Base-by-base conservation (phyloP, 345 rosid species). In the Jatropha curcas region DNA sequence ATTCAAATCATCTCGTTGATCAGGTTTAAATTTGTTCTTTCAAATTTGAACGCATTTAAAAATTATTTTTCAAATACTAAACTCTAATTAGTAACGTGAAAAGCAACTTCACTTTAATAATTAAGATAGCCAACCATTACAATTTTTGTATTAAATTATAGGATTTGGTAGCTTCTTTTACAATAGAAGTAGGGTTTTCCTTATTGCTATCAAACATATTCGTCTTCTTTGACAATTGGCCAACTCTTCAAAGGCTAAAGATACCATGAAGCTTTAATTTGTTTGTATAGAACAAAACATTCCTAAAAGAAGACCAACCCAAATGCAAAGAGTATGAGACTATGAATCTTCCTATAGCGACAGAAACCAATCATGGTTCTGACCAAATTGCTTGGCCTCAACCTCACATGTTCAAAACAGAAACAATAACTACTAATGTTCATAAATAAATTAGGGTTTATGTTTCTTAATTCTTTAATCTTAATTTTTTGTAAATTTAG, bases 331-430 rank as follows among this genome's bases (percentile, higher is more conserved):
- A 22, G 6, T 24, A 48, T 41, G 73, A 70, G 39, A 63, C 69
- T 53, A 72, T 72, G 70, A 64, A 72, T 74, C 74, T 80, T 68
- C 55, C 69, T 35, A 65, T 43, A 83, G 66, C 31, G 82, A 74
- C 79, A 77, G 71, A 80, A 77, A 53, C 65, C 63, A 83, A 75
- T 77, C 65, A 80, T 74, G 34, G 67, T 45, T 62, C 7, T 13
- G 53, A 35, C 71, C 76, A 59, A 41, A 56, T 74, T 69, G 67
- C 27, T 71, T 60, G 82, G 77, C 72, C 76, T 80, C 65, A 60
- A 27, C 64, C 64, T 72, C 76, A 55, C 65, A 72, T 63, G 60
- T 53, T 51, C 75, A 62, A n/a, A 60, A 34, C 74, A 53, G 28
- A 58, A 19, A 69, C 70, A 28, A 55, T 66, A 50, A 68, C 68